Conservation (phyloP, 2,329 filamentous ascomycete species). For the Epichloe glyceriae region DNA sequence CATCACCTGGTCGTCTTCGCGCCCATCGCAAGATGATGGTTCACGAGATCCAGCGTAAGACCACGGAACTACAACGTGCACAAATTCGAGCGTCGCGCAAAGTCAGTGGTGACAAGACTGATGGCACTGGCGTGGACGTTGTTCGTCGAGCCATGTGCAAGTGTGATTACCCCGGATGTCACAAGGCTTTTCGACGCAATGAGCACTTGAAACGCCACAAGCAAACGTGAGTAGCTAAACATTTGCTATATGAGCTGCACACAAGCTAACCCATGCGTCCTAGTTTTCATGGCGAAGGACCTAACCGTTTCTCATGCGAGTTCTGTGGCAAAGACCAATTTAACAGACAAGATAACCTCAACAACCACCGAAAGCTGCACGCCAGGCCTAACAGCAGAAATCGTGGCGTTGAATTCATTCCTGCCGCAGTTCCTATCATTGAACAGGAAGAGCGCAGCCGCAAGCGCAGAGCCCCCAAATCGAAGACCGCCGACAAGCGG, state of each 20-base stretch:
- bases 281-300: slow-evolving; percentile 26
- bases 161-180: slow-evolving; percentile 33
- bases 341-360: slow-evolving; percentile 29
- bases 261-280: background rate
- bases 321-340: slow-evolving; percentile 30
- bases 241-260: background rate
- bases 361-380: slow-evolving; percentile 29
- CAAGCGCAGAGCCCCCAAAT: slow-evolving; percentile 26
- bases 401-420: slow-evolving; percentile 27
- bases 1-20: slow-evolving; percentile 21
- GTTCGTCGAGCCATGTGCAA: slow-evolving; percentile 28
- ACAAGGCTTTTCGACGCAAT: slow-evolving; percentile 36
- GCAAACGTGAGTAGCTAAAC: slow-evolving; percentile 28
- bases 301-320: slow-evolving; percentile 26
- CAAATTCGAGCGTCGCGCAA: slow-evolving; percentile 24
- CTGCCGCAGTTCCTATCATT: slow-evolving; percentile 26
- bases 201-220: slow-evolving; percentile 45
- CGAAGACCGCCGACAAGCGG: slow-evolving; percentile 21
- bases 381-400: slow-evolving; percentile 26
- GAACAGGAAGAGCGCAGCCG: slow-evolving; percentile 27
- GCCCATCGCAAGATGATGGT: slow-evolving; percentile 27
- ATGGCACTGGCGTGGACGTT: slow-evolving; percentile 20
- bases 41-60: slow-evolving; percentile 30
- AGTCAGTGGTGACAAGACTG: slow-evolving; percentile 14
- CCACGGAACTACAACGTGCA: slow-evolving; percentile 28